A percentile compares a stretch with the other conserved stretches of the same genome.
phyloP scores from a whole-genome alignment of 2,329 filamentous ascomycete genomes.

The Aspergillus piperis region DNA sequence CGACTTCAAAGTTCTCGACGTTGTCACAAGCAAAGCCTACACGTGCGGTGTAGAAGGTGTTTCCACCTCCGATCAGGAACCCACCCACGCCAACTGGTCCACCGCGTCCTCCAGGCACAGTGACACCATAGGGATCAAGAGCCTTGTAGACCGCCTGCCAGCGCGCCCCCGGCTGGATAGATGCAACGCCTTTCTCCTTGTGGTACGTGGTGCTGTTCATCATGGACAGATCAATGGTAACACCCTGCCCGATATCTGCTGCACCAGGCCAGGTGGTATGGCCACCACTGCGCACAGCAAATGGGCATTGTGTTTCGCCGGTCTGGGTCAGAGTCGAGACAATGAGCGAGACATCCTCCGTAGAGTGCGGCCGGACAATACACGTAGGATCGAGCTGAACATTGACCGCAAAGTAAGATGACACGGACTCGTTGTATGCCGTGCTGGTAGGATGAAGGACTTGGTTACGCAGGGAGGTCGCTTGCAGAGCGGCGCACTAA shows the following conservation, averaged over 20 bases:
- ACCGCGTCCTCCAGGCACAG: constrained; percentile 24
- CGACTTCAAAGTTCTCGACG: constrained; percentile 54
- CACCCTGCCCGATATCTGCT: constrained; percentile 45
- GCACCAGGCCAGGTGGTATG: constrained; percentile 44
- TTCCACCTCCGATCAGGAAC: constrained; percentile 38
- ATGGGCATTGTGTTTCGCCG: constrained; percentile 17
- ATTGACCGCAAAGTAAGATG: constrained; percentile 28
- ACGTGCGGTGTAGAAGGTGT: constrained; percentile 51
- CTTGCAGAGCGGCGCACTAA: constrained; percentile 14
- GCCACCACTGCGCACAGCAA: constrained; percentile 47
- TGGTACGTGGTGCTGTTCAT: constrained; percentile 25
- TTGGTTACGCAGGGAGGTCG: constrained; percentile 15
- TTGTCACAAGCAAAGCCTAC: constrained; percentile 55
- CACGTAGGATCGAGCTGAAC: constrained; percentile 26
- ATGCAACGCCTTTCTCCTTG: constrained; percentile 13
- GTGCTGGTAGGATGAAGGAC: constrained; percentile 20
- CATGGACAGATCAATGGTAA: constrained; percentile 44
- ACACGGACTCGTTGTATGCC: constrained; percentile 23
- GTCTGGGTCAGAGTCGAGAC: constrained; percentile 19
- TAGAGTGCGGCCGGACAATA: constrained; percentile 26
- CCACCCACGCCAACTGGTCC: constrained; percentile 26
- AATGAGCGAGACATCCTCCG: constrained; percentile 25
- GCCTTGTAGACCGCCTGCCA: constrained; percentile 24
- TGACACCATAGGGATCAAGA: constrained; percentile 16
- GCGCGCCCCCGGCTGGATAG: constrained; percentile 21